These are phyloP conservation scores for Fagopyrum homotropicum DNA, from an alignment of 148 eudicot genomes.

Conservation along the genomic window DNA sequence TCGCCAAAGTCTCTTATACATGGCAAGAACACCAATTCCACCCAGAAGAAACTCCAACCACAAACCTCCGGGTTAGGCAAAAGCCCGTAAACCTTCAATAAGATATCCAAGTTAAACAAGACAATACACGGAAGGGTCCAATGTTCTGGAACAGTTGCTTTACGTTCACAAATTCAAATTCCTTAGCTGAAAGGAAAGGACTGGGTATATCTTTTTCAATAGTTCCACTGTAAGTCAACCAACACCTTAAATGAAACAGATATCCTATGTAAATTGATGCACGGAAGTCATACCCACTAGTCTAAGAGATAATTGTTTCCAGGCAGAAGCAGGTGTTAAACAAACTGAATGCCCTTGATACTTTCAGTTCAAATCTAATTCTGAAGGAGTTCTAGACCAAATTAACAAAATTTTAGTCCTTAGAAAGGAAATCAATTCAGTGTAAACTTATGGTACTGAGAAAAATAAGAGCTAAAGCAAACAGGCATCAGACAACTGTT, in stretches of 20 bases:
- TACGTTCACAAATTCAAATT: neutral
- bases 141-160: conserved; percentile 33
- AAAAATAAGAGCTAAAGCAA: neutral
- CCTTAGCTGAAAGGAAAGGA: neutral
- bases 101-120: conserved; percentile 77
- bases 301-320: neutral
- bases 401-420: neutral
- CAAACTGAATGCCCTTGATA: neutral
- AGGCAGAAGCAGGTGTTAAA: neutral
- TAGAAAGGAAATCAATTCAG: neutral
- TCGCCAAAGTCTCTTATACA: conserved; percentile 91
- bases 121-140: conserved; percentile 39
- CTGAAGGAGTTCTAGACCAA: neutral
- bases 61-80: conserved; percentile 94
- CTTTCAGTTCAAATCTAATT: neutral
- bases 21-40: conserved; percentile 87
- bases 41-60: conserved; percentile 95
- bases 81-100: conserved; percentile 98
- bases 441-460: neutral
- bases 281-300: neutral
- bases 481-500: neutral
- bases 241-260: conserved; percentile 2
- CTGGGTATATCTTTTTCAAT: neutral
- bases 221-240: neutral
- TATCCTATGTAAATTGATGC: neutral